A percentile compares a stretch with the other conserved stretches of the same genome.
Conservation (phyloP, 116 monocot genomes). For the Thalassia testudinum region DNA sequence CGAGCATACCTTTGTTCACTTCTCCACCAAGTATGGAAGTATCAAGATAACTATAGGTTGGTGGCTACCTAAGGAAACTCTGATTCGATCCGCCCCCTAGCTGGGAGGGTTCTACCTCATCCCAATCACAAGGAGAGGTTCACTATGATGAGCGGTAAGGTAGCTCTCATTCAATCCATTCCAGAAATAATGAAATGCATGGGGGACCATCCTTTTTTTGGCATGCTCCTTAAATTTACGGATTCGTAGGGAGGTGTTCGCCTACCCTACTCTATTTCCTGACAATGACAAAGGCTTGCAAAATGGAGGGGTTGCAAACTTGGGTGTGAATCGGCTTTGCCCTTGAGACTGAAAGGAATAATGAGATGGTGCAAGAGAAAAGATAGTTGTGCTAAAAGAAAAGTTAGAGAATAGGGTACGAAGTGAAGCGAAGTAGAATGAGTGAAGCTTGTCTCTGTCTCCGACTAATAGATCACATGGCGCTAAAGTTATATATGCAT, state of each 20-base stretch:
- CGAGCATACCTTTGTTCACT: slow-evolving; percentile 2
- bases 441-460: too few species aligned
- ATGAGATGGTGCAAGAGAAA: too few species aligned
- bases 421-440: too few species aligned
- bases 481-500: too few species aligned
- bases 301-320: too few species aligned
- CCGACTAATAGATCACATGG: too few species aligned
- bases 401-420: too few species aligned
- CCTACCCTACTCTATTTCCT: neutral
- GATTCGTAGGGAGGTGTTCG: neutral
- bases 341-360: too few species aligned
- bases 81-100: slow-evolving; percentile 4
- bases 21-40: slow-evolving; percentile 2
- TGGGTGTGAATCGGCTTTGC: too few species aligned
- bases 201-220: slow-evolving; percentile 1
- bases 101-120: slow-evolving; percentile 9
- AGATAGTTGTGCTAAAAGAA: too few species aligned
- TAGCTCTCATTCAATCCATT: neutral
- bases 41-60: neutral
- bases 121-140: slow-evolving; percentile 12
- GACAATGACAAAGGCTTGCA: neutral
- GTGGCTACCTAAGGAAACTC: slow-evolving; percentile 11
- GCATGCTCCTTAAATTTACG: slow-evolving; percentile 1
- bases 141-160: slow-evolving; percentile 8
- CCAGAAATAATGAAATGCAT: slow-evolving; percentile 1